A percentile compares a stretch with the other conserved stretches of the same genome.
phyloP scores from a whole-genome alignment of 2,329 filamentous ascomycete genomes.

The Ceratocystiopsis brevicomis region DNA sequence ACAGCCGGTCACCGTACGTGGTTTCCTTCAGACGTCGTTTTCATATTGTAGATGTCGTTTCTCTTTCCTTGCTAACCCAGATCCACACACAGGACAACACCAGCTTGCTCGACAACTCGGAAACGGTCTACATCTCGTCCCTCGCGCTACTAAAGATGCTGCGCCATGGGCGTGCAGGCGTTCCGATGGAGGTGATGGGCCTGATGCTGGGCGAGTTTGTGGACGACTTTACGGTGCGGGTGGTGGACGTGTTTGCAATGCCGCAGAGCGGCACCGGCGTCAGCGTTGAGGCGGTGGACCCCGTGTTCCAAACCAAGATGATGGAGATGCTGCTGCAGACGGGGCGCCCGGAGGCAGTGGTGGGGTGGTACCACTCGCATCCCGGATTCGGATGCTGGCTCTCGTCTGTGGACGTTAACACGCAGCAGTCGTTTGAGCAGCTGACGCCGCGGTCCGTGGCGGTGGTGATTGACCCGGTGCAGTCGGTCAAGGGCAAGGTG shows the following conservation, averaged over 20 bases:
- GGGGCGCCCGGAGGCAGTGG: conserved; percentile 90
- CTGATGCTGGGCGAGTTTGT: conserved; percentile 98
- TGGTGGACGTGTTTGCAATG: conserved; percentile 98
- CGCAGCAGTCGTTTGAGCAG: conserved; percentile 98
- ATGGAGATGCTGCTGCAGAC: conserved; percentile 99
- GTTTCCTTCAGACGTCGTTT: not conserved
- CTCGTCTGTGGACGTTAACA: conserved; percentile 97
- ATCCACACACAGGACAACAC: conserved; percentile 65
- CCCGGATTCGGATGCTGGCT: conserved; percentile 98
- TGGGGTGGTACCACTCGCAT: conserved; percentile 99
- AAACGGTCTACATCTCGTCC: conserved; percentile 98
- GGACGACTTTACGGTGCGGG: conserved; percentile 94
- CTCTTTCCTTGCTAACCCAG: not conserved
- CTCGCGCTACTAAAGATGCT: conserved; percentile 96
- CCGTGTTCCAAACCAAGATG: conserved; percentile 99
- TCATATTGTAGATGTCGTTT: too few relatives aligned
- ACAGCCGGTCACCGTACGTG: conserved; percentile 40
- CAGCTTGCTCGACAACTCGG: conserved; percentile 92
- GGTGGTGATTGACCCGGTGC: conserved; percentile 94
- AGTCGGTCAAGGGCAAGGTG: conserved; percentile 98
- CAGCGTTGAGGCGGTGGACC: conserved; percentile 93
- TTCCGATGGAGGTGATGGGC: conserved; percentile 99
- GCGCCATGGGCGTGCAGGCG: conserved; percentile 87
- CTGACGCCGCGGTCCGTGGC: conserved; percentile 90
- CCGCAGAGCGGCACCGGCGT: conserved; percentile 96